Base-by-base conservation (phyloP, 345 rosid genomes). In the Dipteronia dyeriana region DNA sequence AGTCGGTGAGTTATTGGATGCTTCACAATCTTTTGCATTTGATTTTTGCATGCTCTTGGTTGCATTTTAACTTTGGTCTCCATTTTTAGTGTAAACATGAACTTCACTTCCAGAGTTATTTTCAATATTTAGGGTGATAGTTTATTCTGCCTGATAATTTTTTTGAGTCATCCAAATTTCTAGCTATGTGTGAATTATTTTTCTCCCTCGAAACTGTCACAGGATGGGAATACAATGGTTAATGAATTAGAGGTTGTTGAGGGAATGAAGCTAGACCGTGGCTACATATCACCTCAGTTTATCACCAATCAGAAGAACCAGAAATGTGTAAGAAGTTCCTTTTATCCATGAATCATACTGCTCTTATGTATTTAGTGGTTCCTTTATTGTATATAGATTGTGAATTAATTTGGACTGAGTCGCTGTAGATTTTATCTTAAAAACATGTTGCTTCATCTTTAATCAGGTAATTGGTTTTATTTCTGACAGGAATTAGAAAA, bases 191-290 rank as follows among this genome's bases (percentile, higher is more conserved):
- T 22, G 31, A 19, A 9, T 64, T 49, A 49, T n/a, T 43, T 64
- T 53, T 57, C 57, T 9, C 68, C 26, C 34, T 23, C 7, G 17
- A 57, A 45, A 26, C 7, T 70, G 6, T 76, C 73, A 10, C 78
- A 87, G 90, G 88, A 87, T 66, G 88, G 90, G 56, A 87, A 84
- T 72, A 87, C 88, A 49, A 60, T 86, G 25, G 38, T 56, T 62
- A 88, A 84, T 74, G 89, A 88, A 59, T 71, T 88, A 68, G 88
- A 86, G 75, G 87, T 88, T 66, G 89, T 86, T 13, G 89, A 86
- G 74, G 91, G 91, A 26, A 81, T 88, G 86, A 88, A 84, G 78
- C 79, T 86, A 65, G 89, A 82, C 68, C 77, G 86, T 57, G 91
- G 91, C 31, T 88, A 86, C 60, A 82, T 84, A 65, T 88, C 91